Evolutionary conservation across 805 yeast genomes (phyloP).

Genomic region (Yarrowia porcina): DNA sequence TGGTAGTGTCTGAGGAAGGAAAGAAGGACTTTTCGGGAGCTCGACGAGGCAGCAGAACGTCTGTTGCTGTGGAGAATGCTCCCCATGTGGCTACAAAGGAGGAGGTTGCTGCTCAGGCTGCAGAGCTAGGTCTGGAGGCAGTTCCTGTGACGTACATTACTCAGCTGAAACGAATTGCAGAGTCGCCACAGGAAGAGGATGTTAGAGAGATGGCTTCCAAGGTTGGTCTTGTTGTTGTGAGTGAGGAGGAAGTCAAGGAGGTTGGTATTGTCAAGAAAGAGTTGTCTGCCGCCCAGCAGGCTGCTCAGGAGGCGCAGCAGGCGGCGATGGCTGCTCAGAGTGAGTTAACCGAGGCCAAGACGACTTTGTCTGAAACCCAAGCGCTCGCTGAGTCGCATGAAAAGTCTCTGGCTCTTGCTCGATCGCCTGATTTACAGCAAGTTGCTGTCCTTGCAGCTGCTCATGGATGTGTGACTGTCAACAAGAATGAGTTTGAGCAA

Average conservation of each 20-base stretch:
- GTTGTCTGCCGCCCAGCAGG: background rate
- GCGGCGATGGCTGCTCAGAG: background rate
- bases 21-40: background rate
- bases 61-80: background rate
- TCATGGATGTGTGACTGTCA: background rate
- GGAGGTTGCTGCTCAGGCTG: conserved; percentile 35
- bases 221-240: background rate
- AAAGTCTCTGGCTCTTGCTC: background rate
- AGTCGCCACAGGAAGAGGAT: background rate
- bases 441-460: conserved; percentile 10
- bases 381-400: background rate
- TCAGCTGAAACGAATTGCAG: conserved; percentile 21
- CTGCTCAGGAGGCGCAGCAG: background rate
- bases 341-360: background rate
- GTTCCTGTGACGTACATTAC: conserved; percentile 25
- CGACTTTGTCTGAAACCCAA: no score
- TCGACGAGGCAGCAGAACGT: background rate
- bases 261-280: background rate
- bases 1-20: conserved; percentile 21
- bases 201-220: background rate
- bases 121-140: conserved; percentile 31
- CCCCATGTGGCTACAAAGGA: conserved; percentile 27
- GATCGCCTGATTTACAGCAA: background rate
- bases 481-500: conserved; percentile 1
- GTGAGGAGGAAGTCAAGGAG: background rate